Conservation (phyloP, 257 asterid genomes). For the Salvia rosmarinus region DNA sequence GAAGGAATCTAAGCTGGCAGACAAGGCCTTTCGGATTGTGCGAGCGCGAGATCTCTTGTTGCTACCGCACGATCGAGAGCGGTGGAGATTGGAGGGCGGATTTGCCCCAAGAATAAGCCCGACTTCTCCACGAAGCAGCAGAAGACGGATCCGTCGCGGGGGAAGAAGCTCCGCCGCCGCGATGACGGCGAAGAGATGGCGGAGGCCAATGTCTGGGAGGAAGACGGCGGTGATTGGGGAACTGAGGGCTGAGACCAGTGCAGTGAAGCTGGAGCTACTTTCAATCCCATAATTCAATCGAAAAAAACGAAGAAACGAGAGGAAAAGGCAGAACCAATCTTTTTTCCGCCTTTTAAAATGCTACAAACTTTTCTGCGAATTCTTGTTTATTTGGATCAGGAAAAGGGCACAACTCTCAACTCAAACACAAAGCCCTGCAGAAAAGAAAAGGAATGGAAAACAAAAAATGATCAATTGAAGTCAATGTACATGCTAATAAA, state of each 20-base stretch:
- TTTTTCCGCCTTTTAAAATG: slow-evolving; percentile 6
- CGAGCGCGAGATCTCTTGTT: slow-evolving; percentile 35
- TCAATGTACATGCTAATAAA: slow-evolving; percentile 28
- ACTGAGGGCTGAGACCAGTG: slow-evolving; percentile 73
- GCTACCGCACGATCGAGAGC: slow-evolving; percentile 54
- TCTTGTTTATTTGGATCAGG: slow-evolving; percentile 38
- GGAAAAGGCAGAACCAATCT: background rate
- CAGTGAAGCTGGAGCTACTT: slow-evolving; percentile 62
- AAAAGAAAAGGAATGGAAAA: slow-evolving; percentile 32
- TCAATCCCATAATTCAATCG: slow-evolving; percentile 58
- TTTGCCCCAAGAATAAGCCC: slow-evolving; percentile 43
- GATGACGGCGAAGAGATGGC: slow-evolving; percentile 62
- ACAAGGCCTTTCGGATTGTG: slow-evolving; percentile 46
- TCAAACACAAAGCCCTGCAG: slow-evolving; percentile 52
- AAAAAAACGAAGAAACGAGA: background rate
- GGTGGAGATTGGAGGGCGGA: slow-evolving; percentile 40
- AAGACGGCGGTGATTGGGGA: slow-evolving; percentile 79
- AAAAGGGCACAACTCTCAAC: slow-evolving; percentile 31
- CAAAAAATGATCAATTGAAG: slow-evolving; percentile 44
- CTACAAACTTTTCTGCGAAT: slow-evolving; percentile 3
- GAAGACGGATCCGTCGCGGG: slow-evolving; percentile 52
- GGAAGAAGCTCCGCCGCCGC: slow-evolving; percentile 46
- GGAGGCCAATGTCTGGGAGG: slow-evolving; percentile 66
- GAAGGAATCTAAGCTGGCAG: slow-evolving; percentile 66
- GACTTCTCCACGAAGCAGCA: slow-evolving; percentile 51